phyloP scores from a whole-genome alignment of 208 protist genomes.

The Trichomonas tenax region DNA sequence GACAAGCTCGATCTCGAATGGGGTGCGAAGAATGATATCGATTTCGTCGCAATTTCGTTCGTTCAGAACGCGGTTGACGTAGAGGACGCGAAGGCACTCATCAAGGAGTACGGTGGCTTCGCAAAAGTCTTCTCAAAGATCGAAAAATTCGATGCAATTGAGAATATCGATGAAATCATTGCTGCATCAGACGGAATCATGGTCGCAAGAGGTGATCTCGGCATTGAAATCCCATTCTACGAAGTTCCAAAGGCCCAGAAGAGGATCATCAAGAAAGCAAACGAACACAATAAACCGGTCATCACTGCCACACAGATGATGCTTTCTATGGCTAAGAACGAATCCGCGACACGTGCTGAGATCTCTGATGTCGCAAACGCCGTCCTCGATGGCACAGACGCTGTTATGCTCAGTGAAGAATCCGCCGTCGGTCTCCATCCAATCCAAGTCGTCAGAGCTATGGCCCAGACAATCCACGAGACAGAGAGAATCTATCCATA shows the following conservation, averaged over 20 bases:
- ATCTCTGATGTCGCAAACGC: conserved; percentile 42
- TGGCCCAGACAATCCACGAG: conserved; percentile 26
- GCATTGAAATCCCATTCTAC: conserved; percentile 88
- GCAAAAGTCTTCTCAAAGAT: conserved; percentile 77
- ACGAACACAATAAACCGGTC: conserved; percentile 82
- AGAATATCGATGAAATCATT: conserved; percentile 94
- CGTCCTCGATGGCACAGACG: conserved; percentile 40
- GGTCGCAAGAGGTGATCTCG: conserved; percentile 92
- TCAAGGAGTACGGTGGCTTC: conserved; percentile 62
- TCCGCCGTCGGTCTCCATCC: conserved; percentile 39
- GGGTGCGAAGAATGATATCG: conserved; percentile 77
- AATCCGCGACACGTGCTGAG: conserved; percentile 38
- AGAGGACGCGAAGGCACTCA: conserved; percentile 61
- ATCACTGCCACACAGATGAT: conserved; percentile 49
- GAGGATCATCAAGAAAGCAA: conserved; percentile 93
- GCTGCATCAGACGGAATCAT: conserved; percentile 86
- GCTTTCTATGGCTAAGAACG: conserved; percentile 42
- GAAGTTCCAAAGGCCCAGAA: conserved; percentile 92
- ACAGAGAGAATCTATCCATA: conserved; percentile 26
- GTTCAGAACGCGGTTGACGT: conserved; percentile 77
- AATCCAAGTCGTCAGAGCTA: conserved; percentile 26
- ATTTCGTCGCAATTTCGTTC: conserved; percentile 95
- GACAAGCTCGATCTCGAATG: conserved; percentile 72
- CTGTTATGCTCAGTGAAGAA: conserved; percentile 43
- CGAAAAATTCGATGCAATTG: conserved; percentile 87